Percentiles rank a stretch among this genome's conserved stretches.
phyloP scores from a whole-genome alignment of 1,284 basidiomycete species.

The Ceratobasidium sp. region DNA sequence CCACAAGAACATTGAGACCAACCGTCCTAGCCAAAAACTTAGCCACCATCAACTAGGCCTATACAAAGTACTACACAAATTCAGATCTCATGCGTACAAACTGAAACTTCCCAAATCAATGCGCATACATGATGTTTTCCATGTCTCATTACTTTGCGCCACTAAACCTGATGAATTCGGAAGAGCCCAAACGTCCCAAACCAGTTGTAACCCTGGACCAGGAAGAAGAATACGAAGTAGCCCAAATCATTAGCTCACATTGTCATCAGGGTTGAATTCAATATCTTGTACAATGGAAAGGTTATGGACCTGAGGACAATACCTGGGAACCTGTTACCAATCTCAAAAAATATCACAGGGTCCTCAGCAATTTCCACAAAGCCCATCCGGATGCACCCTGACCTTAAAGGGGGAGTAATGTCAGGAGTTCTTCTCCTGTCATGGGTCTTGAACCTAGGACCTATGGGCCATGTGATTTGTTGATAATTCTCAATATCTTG shows the following conservation, averaged over 20 bases:
- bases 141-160: conserved; percentile 43
- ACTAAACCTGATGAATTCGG: background rate
- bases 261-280: background rate
- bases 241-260: conserved; percentile 44
- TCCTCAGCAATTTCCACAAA: background rate
- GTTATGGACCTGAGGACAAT: background rate
- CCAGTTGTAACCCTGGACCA: conserved; percentile 43
- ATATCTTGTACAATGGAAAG: conserved; percentile 2
- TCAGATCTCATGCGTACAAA: background rate
- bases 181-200: background rate
- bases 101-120: background rate
- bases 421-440: background rate
- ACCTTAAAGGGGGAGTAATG: background rate
- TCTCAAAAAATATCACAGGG: background rate
- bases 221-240: conserved; percentile 44
- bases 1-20: conserved; percentile 21
- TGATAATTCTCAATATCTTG: background rate
- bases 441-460: background rate
- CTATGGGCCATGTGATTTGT: background rate
- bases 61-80: background rate
- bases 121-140: conserved; percentile 6
- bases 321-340: background rate
- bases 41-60: conserved; percentile 19
- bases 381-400: background rate
- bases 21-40: conserved; percentile 30